A percentile compares a stretch with the other conserved stretches of the same genome.
Conservation (phyloP, 1,284 basidiomycete genomes). For the Hortiboletus rubellus region DNA sequence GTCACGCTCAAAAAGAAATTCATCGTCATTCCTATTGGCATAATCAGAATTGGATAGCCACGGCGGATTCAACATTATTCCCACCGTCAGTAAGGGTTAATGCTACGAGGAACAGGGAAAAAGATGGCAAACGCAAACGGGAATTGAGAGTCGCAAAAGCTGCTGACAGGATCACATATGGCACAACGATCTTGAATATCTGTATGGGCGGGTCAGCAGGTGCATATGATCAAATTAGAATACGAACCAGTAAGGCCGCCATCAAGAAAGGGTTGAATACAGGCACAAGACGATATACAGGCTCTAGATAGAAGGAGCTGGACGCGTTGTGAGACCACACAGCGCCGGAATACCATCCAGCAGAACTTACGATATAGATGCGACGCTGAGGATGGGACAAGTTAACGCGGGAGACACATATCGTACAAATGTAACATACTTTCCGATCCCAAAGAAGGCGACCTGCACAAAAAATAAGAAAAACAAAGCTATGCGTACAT, state of each 20-base stretch:
- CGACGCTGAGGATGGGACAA: conserved; percentile 55
- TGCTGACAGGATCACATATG: conserved; percentile 75
- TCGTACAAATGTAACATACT: conserved; percentile 51
- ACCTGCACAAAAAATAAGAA: conserved; percentile 88
- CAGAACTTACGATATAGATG: conserved; percentile 75
- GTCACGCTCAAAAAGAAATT: conserved; percentile 84
- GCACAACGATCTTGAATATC: conserved; percentile 83
- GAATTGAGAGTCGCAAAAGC: conserved; percentile 68
- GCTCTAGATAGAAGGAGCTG: conserved; percentile 86
- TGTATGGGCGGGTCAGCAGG: conserved; percentile 28
- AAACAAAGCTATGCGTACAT: conserved; percentile 76
- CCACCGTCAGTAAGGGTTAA: conserved; percentile 72
- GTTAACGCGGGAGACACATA: conserved; percentile 2
- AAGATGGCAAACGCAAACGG: conserved; percentile 65
- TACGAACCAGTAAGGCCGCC: conserved; percentile 64
- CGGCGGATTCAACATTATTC: conserved; percentile 19
- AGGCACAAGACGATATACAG: conserved; percentile 86
- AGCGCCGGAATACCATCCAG: background rate
- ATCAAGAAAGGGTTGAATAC: conserved; percentile 88
- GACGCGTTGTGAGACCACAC: conserved; percentile 5
- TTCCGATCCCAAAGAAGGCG: conserved; percentile 87
- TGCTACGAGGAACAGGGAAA: conserved; percentile 75
- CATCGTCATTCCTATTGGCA: conserved; percentile 65
- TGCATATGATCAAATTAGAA: background rate
- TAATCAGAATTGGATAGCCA: conserved; percentile 8